Percentiles rank a stretch among this genome's conserved stretches.
Evolutionary conservation across 2,329 filamentous ascomycete genomes (phyloP).

Genomic region (Orbilia oligospora): DNA sequence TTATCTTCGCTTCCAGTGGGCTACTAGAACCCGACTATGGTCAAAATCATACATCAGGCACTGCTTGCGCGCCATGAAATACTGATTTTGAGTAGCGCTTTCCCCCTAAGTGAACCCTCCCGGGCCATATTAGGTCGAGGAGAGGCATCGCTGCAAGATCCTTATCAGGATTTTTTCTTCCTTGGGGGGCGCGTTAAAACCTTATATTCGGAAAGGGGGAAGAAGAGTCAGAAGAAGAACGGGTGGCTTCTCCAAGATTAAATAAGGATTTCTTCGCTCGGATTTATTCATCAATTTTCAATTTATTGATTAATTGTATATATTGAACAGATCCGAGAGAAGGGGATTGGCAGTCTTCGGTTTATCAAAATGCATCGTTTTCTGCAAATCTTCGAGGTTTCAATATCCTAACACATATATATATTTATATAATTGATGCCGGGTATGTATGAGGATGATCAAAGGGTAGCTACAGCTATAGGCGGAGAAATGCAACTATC

Average conservation of each 20-base stretch:
- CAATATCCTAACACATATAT: background rate
- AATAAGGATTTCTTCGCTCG: background rate
- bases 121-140: background rate
- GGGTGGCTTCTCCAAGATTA: background rate
- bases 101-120: background rate
- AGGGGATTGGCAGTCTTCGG: background rate
- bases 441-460: too few species aligned
- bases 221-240: background rate
- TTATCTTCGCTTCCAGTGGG: background rate
- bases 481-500: too few species aligned
- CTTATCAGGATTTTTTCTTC: background rate
- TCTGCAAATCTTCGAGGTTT: background rate
- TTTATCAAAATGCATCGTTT: too few species aligned
- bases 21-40: background rate
- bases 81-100: background rate
- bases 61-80: constrained; percentile 1
- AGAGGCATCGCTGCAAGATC: background rate
- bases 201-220: background rate
- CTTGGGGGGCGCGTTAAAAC: background rate
- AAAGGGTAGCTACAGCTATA: too few species aligned
- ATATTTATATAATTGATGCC: background rate
- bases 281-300: background rate
- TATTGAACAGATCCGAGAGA: background rate
- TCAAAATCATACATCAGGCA: background rate
- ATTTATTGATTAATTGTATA: background rate